Percentiles rank a stretch among this genome's conserved stretches.
These are phyloP conservation scores for Mycena amicta DNA, from an alignment of 768 basidiomycete species.

Conservation along the genomic window DNA sequence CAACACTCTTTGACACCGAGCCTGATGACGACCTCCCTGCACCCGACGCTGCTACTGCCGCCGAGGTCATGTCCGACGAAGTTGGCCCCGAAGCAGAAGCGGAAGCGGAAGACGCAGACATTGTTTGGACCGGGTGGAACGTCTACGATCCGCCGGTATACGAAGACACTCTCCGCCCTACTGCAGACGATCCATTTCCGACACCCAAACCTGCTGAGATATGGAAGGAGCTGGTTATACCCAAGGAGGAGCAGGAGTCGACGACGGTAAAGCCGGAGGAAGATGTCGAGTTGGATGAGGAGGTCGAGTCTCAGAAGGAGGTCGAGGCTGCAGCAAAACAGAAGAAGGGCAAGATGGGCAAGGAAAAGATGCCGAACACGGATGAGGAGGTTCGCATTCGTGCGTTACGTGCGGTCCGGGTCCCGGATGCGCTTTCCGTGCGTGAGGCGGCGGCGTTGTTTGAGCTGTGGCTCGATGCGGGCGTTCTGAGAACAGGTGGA, in stretches of 20 bases:
- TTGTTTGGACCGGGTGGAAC: conserved; percentile 41
- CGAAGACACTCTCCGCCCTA: conserved; percentile 12
- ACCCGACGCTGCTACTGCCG: neutral
- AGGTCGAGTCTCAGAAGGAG: neutral
- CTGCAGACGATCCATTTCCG: conserved; percentile 3
- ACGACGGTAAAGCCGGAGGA: neutral
- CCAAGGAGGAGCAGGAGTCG: neutral
- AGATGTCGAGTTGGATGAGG: neutral
- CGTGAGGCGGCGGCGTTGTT: conserved; percentile 76
- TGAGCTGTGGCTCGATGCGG: conserved; percentile 72
- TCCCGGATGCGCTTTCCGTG: conserved; percentile 60
- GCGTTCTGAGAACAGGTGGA: conserved; percentile 52
- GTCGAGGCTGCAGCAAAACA: neutral
- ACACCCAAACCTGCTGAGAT: conserved; percentile 1
- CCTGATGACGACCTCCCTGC: neutral
- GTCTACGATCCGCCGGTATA: conserved; percentile 30
- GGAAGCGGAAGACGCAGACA: neutral
- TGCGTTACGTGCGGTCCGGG: conserved; percentile 33
- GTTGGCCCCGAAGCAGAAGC: neutral
- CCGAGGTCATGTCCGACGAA: neutral
- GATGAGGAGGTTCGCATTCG: neutral
- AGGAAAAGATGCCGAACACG: neutral
- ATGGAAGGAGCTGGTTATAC: neutral
- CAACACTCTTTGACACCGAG: neutral
- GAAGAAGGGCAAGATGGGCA: neutral